phyloP scores from a whole-genome alignment of 805 yeast genomes.

The Teunomyces cretensis region DNA sequence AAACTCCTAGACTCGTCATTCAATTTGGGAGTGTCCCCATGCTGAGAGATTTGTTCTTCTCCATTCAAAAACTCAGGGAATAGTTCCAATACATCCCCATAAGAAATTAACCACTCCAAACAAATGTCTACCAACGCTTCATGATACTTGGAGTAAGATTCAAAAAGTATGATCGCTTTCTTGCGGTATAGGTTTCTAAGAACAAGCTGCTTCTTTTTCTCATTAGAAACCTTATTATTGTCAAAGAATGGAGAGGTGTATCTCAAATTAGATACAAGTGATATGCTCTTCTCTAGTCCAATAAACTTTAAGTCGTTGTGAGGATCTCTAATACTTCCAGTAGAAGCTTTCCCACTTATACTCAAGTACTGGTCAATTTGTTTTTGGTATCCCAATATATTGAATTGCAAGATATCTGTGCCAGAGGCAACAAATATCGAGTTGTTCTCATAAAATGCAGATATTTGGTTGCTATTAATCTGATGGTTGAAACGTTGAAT shows the following conservation, averaged over 20 bases:
- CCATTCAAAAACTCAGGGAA: constrained; percentile 41
- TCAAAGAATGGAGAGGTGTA: constrained; percentile 25
- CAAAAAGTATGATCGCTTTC: constrained; percentile 34
- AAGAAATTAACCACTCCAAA: constrained; percentile 41
- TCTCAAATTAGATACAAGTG: constrained; percentile 26
- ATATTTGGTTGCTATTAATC: constrained; percentile 25
- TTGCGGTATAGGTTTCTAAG: constrained; percentile 36
- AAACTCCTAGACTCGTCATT: constrained; percentile 12
- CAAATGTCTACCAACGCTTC: constrained; percentile 40
- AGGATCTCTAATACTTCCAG: constrained; percentile 22
- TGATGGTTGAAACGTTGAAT: constrained; percentile 36
- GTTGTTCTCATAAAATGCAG: constrained; percentile 12
- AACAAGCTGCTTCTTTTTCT: constrained; percentile 30
- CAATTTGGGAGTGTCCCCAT: constrained; percentile 6
- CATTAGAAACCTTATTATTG: constrained; percentile 13
- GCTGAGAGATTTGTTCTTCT: constrained; percentile 10
- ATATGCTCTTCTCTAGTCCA: constrained; percentile 36
- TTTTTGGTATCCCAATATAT: constrained; percentile 24
- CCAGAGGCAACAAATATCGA: constrained; percentile 25
- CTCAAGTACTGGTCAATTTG: constrained; percentile 39
- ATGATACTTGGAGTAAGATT: constrained; percentile 32
- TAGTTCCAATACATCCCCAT: constrained; percentile 31
- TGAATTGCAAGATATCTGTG: constrained; percentile 32
- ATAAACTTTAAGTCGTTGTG: constrained; percentile 26
- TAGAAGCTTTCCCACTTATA: constrained; percentile 18